Base-by-base conservation (phyloP, 208 protist genomes). In the Crithidia acanthocephali region DNA sequence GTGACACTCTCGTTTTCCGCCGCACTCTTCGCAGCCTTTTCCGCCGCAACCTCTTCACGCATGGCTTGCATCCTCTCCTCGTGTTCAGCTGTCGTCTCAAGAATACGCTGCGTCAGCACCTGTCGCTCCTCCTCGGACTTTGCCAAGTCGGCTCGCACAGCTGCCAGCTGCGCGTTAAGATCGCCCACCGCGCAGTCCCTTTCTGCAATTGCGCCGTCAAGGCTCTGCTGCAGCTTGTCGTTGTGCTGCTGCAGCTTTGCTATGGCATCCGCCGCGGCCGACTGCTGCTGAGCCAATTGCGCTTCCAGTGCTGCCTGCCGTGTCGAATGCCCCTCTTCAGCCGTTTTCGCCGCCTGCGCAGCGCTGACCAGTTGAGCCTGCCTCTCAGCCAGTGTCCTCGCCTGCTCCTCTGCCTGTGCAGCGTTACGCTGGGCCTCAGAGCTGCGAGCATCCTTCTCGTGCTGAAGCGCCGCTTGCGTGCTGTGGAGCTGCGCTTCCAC, bases 21-120 rank as follows among this genome's bases (percentile, higher is more conserved):
- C 0, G 52, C 37, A 11, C 20, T 33, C 30, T 57, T 40, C 8
- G 64, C 51, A 3, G 37, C 32, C 18, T 55, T 48, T 63, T 72
- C 40, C 42, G 35, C 40, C 47, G 64, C 79, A 35, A 70, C 25
- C 28, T 60, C 64, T 16, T 40, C 32, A 30, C 35, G 68, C 20
- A 74, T 25, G n/a, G 32, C 59, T 4, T 22, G 20, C 22, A 62
- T 16, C 32, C 47, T 13, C 35, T 68, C 56, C 44, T 60, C 61
- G 22, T 68, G 42, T 6, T 27, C 61, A 20, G 59, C 44, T 2
- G 37, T 40, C 27, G 61, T 37, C 33, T 63, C 42, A 11, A 52
- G 4, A 25, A 23, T 25, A 9, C 62, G 71, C 27, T 69, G 28
- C 9, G 44, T 25, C 1, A 61, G 23, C 25, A 15, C 9, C 32